A percentile compares a stretch with the other conserved stretches of the same genome.
Conservation (phyloP, 1,284 basidiomycete genomes). For the Trametes pubescens region DNA sequence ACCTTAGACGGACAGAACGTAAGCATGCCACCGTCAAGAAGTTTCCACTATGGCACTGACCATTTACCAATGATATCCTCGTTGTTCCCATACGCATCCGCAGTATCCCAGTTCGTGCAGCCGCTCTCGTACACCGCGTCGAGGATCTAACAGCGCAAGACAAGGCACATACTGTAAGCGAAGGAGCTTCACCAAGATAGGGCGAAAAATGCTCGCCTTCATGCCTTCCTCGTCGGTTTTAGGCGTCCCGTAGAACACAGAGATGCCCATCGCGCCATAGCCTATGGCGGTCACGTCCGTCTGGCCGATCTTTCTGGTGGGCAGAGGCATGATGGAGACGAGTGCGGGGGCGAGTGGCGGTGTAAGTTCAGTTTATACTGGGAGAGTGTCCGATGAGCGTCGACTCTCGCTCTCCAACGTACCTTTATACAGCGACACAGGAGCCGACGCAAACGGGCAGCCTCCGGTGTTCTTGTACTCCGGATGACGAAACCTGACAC, state of each 20-base stretch:
- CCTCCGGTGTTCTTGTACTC: too few relatives aligned
- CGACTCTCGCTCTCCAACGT: too few relatives aligned
- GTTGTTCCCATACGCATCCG: slow-evolving; percentile 39
- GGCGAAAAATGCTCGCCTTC: slow-evolving; percentile 25
- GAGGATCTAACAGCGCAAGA: slow-evolving; percentile 19
- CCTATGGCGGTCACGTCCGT: slow-evolving; percentile 38
- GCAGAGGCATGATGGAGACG: slow-evolving; percentile 25
- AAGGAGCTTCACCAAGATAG: neutral
- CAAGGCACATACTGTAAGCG: neutral
- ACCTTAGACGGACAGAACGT: slow-evolving; percentile 33
- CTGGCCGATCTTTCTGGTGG: slow-evolving; percentile 31
- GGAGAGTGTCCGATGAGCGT: too few relatives aligned
- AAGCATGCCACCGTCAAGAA: neutral
- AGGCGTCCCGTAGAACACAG: slow-evolving; percentile 34
- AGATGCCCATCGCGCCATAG: slow-evolving; percentile 42
- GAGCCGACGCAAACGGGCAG: too few relatives aligned
- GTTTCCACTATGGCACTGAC: slow-evolving; percentile 8
- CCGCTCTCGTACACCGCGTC: slow-evolving; percentile 35
- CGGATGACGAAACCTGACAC: too few relatives aligned
- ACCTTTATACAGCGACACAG: too few relatives aligned
- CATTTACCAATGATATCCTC: slow-evolving; percentile 40
- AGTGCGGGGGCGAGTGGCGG: neutral
- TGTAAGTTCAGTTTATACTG: neutral
- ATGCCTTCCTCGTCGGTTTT: slow-evolving; percentile 42
- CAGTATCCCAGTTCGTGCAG: slow-evolving; percentile 43